Conservation (phyloP, 495 filamentous ascomycete species). For the Hyaloscypha hepaticicola region DNA sequence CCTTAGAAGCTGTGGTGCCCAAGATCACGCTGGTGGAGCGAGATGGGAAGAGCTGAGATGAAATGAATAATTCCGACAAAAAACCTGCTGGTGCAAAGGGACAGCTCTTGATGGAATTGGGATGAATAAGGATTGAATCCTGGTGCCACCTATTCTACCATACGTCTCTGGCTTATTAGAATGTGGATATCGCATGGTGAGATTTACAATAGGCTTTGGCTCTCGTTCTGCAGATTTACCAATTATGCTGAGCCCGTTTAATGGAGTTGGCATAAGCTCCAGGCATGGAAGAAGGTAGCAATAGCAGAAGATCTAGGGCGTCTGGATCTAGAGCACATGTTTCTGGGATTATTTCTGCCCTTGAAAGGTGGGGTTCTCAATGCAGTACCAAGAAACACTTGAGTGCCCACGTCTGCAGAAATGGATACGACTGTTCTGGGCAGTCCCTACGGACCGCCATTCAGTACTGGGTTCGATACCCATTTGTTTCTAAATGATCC, state of each 20-base stretch:
- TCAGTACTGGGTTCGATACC: not conserved
- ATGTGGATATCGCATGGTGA: not conserved
- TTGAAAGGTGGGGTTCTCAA: not conserved
- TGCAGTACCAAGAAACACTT: not conserved
- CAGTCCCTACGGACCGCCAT: not conserved
- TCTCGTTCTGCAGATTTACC: too few relatives aligned
- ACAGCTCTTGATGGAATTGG: not conserved
- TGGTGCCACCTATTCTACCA: not conserved
- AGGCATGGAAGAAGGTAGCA: not conserved
- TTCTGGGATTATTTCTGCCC: not conserved
- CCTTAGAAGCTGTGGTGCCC: slow-evolving; percentile 49
- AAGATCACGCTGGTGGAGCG: slow-evolving; percentile 48
- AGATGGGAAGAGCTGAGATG: slow-evolving; percentile 16
- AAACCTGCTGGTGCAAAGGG: not conserved
- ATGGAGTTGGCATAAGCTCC: too few relatives aligned
- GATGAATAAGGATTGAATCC: not conserved
- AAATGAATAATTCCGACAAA: not conserved
- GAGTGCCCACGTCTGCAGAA: not conserved
- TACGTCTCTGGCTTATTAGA: too few relatives aligned
- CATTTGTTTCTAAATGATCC: not conserved
- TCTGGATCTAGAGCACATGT: too few relatives aligned
- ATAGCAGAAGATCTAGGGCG: not conserved
- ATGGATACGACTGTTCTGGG: not conserved
- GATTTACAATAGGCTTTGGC: not conserved
- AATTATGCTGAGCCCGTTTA: too few relatives aligned